Evolutionary conservation across 139 green algal genomes (phyloP).

Genomic region (Deuterostichococcus epilithicus): DNA sequence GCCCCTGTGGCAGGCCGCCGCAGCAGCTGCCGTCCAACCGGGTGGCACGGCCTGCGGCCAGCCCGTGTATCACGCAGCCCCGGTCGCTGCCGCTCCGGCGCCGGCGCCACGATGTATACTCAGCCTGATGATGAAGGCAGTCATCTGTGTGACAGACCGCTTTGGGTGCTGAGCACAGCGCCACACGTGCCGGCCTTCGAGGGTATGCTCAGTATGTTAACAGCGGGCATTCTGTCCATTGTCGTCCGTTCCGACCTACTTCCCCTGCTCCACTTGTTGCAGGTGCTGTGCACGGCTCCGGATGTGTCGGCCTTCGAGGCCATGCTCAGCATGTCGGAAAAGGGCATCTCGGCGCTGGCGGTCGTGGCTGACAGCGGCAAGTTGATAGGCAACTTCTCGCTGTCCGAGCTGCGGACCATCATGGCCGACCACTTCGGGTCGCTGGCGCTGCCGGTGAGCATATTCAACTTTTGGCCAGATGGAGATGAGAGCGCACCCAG

Average conservation of each 20-base stretch:
- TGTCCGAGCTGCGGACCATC: slow-evolving; percentile 56
- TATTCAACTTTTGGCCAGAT: no score
- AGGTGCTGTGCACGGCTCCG: slow-evolving; percentile 33
- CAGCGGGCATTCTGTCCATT: background rate
- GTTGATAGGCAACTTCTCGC: slow-evolving; percentile 58
- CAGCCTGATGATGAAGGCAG: no score
- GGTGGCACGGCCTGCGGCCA: no score
- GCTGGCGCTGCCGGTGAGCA: slow-evolving; percentile 72
- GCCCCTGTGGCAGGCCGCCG: no score
- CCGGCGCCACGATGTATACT: no score
- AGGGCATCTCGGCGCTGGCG: slow-evolving; percentile 36
- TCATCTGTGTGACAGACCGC: no score
- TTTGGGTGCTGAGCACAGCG: background rate
- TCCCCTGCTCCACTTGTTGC: no score
- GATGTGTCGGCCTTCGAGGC: slow-evolving; percentile 58
- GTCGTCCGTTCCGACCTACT: background rate
- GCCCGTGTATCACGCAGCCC: no score
- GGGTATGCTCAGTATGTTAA: background rate
- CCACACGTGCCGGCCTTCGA: background rate
- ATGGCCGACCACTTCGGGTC: slow-evolving; percentile 58
- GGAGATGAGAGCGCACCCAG: no score
- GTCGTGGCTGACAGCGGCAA: slow-evolving; percentile 43
- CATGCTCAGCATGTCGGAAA: slow-evolving; percentile 45
- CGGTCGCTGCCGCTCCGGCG: no score
- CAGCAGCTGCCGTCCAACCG: no score